Percentiles rank a stretch among this genome's conserved stretches.
Conservation (phyloP, 2,329 filamentous ascomycete species). For the Sphaerulina vaccinii region DNA sequence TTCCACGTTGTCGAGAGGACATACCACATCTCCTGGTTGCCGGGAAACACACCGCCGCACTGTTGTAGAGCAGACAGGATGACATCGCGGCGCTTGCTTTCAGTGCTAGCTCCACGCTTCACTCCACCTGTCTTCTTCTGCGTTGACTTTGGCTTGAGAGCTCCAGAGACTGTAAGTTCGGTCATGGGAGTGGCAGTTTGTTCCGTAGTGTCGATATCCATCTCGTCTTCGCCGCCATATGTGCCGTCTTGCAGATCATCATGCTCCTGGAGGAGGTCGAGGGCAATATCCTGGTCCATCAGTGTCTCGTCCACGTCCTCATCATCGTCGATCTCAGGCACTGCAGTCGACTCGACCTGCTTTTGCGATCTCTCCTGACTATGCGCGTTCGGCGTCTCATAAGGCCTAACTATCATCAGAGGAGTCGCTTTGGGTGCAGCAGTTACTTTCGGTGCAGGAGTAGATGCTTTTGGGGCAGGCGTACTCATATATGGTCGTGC, state of each 20-base stretch:
- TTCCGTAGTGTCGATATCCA: constrained; percentile 6
- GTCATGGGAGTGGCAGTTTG: constrained; percentile 1
- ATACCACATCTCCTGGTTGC: constrained; percentile 54
- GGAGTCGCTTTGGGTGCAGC: neutral
- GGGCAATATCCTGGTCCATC: neutral
- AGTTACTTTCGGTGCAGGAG: neutral
- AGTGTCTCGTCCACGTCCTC: neutral
- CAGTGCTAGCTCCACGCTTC: constrained; percentile 6
- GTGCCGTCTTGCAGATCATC: neutral
- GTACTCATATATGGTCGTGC: neutral
- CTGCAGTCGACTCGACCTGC: neutral
- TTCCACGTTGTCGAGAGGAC: constrained; percentile 57
- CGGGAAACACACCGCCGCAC: constrained; percentile 56
- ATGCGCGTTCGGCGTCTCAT: neutral
- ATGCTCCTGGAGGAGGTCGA: neutral
- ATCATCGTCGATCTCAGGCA: neutral
- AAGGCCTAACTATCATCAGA: constrained; percentile 3
- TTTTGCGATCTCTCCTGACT: neutral
- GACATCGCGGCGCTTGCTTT: constrained; percentile 47
- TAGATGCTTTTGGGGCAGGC: neutral
- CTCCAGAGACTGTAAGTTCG: neutral
- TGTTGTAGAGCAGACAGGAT: constrained; percentile 55
- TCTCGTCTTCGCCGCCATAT: neutral
- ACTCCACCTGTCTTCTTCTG: constrained; percentile 5
- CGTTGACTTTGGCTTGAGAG: constrained; percentile 2